Evolutionary conservation across 2,329 filamentous ascomycete genomes (phyloP).

Genomic region (Penicillium sp.): DNA sequence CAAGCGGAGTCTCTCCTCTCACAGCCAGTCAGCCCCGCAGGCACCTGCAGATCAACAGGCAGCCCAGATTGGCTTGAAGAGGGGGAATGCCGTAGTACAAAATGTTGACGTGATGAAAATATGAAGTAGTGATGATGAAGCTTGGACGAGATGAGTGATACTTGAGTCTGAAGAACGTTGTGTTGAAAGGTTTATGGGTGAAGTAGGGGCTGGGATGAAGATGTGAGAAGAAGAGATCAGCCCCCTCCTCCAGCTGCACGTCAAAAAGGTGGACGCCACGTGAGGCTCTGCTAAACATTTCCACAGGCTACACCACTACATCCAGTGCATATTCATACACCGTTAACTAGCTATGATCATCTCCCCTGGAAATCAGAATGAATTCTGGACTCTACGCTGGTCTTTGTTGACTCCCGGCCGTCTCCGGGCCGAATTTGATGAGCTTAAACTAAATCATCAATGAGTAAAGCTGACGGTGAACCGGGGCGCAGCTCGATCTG

Average conservation of each 20-base stretch:
- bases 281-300: constrained; percentile 8
- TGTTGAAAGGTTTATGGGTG: neutral
- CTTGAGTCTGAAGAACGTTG: no score
- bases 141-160: no score
- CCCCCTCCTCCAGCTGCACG: neutral
- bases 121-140: no score
- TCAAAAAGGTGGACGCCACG: constrained; percentile 5
- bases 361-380: no score
- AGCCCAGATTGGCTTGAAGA: neutral
- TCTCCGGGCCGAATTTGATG: no score
- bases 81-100: neutral
- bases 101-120: no score
- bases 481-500: constrained; percentile 5
- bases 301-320: neutral
- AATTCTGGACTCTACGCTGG: no score
- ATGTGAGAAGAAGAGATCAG: constrained; percentile 4
- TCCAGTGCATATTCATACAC: no score
- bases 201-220: constrained; percentile 1
- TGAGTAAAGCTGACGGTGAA: constrained; percentile 4
- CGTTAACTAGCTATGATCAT: no score
- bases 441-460: no score
- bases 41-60: constrained; percentile 6
- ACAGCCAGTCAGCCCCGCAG: neutral
- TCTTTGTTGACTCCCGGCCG: no score
- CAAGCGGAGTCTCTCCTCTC: constrained; percentile 1